Base-by-base conservation (phyloP, 768 basidiomycete species). In the Hericium rajendrae region DNA sequence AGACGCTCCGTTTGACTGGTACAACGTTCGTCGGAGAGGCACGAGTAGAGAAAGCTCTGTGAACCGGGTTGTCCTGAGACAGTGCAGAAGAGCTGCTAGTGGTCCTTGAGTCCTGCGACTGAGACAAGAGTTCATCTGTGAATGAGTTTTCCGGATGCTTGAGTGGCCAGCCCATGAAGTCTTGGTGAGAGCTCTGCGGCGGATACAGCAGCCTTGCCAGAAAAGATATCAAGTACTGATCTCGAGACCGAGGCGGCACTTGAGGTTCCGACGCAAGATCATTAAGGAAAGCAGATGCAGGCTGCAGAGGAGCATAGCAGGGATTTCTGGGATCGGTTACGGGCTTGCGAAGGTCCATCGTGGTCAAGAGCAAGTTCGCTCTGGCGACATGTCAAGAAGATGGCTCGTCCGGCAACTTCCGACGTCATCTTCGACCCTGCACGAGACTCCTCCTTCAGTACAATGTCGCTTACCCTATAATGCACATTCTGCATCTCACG, bases 191-290 rank as follows among this genome's bases (percentile, higher is more conserved):
- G 37, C 32, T 15, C 43, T 41, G 15, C 20, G 59, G n/a, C 51
- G 59, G 57, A 18, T 55, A 60, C 6, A 58, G 37, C 8, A 60
- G 53, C 38, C 59, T 51, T n/a, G 56, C 56, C 28, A 60, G 53
- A 26, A 60, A 60, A 1, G 59, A 60, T 20, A 58, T 18, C 13
- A 60, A 48, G 49, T 60, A 60, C n/a, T 57, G 56, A 38, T 60
- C 59, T 18, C 53, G 53, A 15, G 59, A 57, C n/a, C 40, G 41
- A n/a, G 59, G 59, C 3, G 49, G 59, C 39, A 20, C 38, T n/a
- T 37, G 16, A 46, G 57, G 53, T 24, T 51, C 51, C 26, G 51
- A 48, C 10, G 56, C 43, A 22, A 57, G 22, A 28, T 51, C 57
- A 10, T 38, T 49, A 2, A 60, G 55, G 28, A 60, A 60, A 22